These are phyloP conservation scores for Trichomonas gallinae DNA, from an alignment of 208 protist genomes.

Conservation along the genomic window DNA sequence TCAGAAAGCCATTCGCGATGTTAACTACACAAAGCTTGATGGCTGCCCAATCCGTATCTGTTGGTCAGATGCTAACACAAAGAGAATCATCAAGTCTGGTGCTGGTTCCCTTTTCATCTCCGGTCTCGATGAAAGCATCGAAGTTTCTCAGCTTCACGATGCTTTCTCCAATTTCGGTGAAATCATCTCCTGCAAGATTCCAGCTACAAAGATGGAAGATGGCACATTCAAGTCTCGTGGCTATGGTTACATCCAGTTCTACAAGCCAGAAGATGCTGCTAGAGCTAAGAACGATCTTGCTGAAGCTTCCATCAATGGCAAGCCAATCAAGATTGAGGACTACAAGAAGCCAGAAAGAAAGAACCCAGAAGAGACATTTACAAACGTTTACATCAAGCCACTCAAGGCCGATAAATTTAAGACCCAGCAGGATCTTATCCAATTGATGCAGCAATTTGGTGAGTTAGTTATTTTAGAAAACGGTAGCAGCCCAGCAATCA, in stretches of 20 bases:
- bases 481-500: slow-evolving; percentile 35
- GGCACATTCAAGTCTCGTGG: not conserved
- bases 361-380: slow-evolving; percentile 7
- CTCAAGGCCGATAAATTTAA: not conserved
- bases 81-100: not conserved
- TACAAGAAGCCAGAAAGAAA: not conserved
- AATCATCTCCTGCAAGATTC: slow-evolving; percentile 19
- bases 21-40: slow-evolving; percentile 5
- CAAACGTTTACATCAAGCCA: not conserved
- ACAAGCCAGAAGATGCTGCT: not conserved
- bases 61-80: not conserved
- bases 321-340: not conserved
- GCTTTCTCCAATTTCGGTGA: slow-evolving; percentile 4
- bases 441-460: not conserved
- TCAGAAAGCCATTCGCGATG: not conserved
- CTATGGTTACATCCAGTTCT: not conserved
- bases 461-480: not conserved
- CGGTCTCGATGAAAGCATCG: not conserved
- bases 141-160: not conserved
- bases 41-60: not conserved
- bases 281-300: not conserved
- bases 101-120: not conserved
- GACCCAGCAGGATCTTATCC: not conserved
- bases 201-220: not conserved
- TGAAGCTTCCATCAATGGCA: not conserved